Conservation (phyloP, 305 asterid genomes). For the Euphrasia arctica region DNA sequence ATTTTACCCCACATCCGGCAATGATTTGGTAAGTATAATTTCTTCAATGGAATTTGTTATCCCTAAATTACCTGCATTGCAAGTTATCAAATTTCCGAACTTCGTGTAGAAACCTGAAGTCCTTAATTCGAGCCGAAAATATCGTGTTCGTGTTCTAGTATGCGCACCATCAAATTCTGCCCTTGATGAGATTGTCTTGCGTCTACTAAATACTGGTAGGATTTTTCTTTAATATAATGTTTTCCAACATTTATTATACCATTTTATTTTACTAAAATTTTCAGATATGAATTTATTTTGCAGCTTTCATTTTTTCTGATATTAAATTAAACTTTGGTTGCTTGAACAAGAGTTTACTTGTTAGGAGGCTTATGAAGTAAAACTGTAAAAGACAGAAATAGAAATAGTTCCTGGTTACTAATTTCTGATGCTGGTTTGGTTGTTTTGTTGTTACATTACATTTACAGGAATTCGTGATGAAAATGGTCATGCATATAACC, state of each 20-base stretch:
- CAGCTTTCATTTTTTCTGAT: no score
- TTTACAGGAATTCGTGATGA: conserved; percentile 87
- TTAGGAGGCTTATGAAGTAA: no score
- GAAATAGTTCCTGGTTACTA: no score
- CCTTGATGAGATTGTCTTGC: conserved; percentile 92
- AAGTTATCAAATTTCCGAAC: conserved; percentile 24
- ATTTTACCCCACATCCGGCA: conserved; percentile 90
- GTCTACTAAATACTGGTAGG: conserved; percentile 76
- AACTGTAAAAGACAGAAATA: no score
- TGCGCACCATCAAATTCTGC: conserved; percentile 99
- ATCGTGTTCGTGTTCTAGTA: conserved; percentile 92
- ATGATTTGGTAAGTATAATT: conserved; percentile 64
- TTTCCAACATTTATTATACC: no score
- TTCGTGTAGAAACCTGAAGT: conserved; percentile 81
- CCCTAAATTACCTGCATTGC: conserved; percentile 20
- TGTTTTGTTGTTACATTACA: conserved; percentile 8
- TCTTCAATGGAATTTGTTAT: conserved; percentile 3
- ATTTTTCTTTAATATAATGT: no score
- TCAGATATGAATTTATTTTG: neutral
- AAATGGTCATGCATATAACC: conserved; percentile 75
- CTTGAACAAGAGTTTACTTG: no score
- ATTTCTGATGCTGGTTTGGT: no score
- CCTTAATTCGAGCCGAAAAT: conserved; percentile 81
- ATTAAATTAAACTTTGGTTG: no score
- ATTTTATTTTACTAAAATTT: no score